Evolutionary conservation across 352 stramenopile genomes (phyloP).

Genomic region (Phytophthora cajani): DNA sequence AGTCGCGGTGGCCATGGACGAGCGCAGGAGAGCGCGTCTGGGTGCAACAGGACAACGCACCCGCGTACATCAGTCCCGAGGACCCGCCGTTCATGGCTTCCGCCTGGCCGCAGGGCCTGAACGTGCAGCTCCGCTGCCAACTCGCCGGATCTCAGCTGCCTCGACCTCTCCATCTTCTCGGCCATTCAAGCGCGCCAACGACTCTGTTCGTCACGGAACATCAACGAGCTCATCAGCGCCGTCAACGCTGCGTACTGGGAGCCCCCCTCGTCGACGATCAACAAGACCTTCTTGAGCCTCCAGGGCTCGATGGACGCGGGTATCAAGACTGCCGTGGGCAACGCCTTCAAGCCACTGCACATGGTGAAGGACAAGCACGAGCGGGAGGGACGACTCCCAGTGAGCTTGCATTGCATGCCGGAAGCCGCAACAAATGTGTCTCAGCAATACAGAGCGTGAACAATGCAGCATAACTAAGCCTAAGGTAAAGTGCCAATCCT

Average conservation of each 20-base stretch:
- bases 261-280: constrained; percentile 6
- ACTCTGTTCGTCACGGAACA: not conserved
- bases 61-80: not conserved
- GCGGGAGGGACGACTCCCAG: constrained; percentile 1
- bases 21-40: too few relatives aligned
- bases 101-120: not conserved
- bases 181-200: constrained; percentile 11
- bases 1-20: not conserved
- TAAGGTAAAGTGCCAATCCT: not conserved
- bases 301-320: constrained; percentile 21
- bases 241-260: constrained; percentile 8
- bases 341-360: constrained; percentile 2
- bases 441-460: not conserved
- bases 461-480: not conserved
- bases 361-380: constrained; percentile 5
- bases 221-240: constrained; percentile 12
- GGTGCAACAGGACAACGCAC: constrained; percentile 14
- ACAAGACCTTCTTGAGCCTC: constrained; percentile 13
- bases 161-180: constrained; percentile 4
- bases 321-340: constrained; percentile 9
- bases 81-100: not conserved
- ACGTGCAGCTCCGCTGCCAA: constrained; percentile 8
- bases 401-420: not conserved
- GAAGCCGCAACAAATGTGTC: not conserved
- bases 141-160: constrained; percentile 11